A percentile compares a stretch with the other conserved stretches of the same genome.
These are phyloP conservation scores for Penicillium sp. DNA, from an alignment of 2,329 filamentous ascomycete species.

Conservation along the genomic window DNA sequence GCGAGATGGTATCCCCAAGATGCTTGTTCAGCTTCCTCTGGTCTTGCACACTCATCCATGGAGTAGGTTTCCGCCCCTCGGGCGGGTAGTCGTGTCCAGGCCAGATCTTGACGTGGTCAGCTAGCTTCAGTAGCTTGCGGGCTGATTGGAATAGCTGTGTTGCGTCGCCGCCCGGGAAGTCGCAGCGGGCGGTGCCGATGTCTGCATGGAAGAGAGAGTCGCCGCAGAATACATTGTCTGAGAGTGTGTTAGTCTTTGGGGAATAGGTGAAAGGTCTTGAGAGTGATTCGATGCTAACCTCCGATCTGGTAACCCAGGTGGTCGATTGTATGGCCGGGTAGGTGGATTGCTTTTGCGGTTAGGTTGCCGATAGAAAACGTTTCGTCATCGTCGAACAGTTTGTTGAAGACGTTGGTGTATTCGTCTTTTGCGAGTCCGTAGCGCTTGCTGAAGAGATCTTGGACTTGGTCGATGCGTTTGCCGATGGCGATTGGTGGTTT, in stretches of 20 bases:
- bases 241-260: not conserved
- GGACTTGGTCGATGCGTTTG: conserved; percentile 55
- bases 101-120: conserved; percentile 50
- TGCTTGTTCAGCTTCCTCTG: conserved; percentile 52
- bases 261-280: too few relatives aligned
- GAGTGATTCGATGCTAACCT: conserved; percentile 16
- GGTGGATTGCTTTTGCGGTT: conserved; percentile 51
- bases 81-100: conserved; percentile 57
- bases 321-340: conserved; percentile 64
- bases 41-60: conserved; percentile 48
- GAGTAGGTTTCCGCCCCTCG: conserved; percentile 33
- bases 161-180: conserved; percentile 55
- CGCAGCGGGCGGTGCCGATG: conserved; percentile 54
- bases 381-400: conserved; percentile 57
- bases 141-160: conserved; percentile 47
- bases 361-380: conserved; percentile 53
- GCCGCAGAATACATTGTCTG: conserved; percentile 53
- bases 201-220: conserved; percentile 56
- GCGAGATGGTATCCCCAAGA: conserved; percentile 41
- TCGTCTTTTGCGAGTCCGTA: conserved; percentile 52
- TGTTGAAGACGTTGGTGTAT: conserved; percentile 52
- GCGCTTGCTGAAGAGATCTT: conserved; percentile 50
- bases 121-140: conserved; percentile 44
- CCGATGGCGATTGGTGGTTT: conserved; percentile 57
- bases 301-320: conserved; percentile 62